Evolutionary conservation across 2,329 filamentous ascomycete species (phyloP), one percentile per base, ranked within the genome.

Genomic region (Ophiostoma angusticollis): DNA sequence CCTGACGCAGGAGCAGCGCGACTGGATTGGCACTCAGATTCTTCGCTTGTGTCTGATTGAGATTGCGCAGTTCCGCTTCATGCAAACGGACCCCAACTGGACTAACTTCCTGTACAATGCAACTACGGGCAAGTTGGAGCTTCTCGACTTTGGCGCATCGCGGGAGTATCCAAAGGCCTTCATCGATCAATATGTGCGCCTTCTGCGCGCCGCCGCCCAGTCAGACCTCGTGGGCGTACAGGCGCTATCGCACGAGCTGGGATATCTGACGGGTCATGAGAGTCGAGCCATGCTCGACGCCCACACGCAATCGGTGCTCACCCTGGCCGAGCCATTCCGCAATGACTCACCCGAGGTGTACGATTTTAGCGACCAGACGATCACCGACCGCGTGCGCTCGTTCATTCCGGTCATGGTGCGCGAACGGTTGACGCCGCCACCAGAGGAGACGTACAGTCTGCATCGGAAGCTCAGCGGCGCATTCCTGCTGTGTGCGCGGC

Each of bases 11-110:
- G 68, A 75, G 36, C 85, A 96, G 58, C 78, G 80, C 44, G 86
- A 98, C 63, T 95, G 87, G 84, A 93, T 98, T 52, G 91, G 91
- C 38, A 91, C 85, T 1, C 84, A 96, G 52, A 84, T 96, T 48
- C 72, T 96, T 37, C 82, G 86, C 4, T 77, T 98, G 9, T 96
- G 86, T 55, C 71, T 96, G 28, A 80, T 87, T 42, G 91, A 96
- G 62, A 89, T 96, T 50, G 80, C 80, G 47, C 85, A 94, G 59
- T 96, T 95, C 72, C 78, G 71, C 44, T 96, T 93, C 64, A 98
- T 98, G 91, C 91, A 98, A 63, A 98, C 91, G 5, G 91, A 98
- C 55, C 91, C 91, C 29, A 98, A 98, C 66, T 98, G 91, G 91
- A 96, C 89, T 24, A 98, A 98, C 60, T 98, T 98, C 59, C 69